Conservation (phyloP, 192 early-diverging fungal species). For the Linnemannia exigua region DNA sequence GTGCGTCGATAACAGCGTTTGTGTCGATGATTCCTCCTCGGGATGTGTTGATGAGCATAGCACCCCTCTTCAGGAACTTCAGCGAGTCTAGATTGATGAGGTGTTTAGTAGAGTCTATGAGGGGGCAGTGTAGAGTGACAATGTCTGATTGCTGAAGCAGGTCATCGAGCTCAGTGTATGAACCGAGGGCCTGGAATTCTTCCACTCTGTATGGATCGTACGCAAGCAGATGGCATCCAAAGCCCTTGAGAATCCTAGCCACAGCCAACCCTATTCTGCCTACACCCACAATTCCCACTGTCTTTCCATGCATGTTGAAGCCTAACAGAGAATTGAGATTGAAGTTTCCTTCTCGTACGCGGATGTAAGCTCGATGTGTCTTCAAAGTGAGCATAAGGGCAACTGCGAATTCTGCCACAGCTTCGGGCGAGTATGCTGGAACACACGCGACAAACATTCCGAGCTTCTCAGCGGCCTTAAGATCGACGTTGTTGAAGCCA, state of each 20-base stretch:
- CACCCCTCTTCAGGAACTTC: too few relatives aligned
- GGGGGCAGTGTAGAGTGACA: not conserved
- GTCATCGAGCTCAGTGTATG: not conserved
- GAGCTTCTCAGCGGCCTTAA: not conserved
- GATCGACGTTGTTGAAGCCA: not conserved
- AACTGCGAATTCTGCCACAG: not conserved
- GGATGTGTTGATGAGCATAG: not conserved
- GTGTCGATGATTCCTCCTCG: not conserved
- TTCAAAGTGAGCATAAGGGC: not conserved
- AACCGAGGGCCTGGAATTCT: too few relatives aligned
- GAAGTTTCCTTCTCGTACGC: constrained; percentile 5
- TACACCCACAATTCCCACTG: constrained; percentile 1
- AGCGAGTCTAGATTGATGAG: not conserved
- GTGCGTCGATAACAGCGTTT: not conserved
- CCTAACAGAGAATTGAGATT: not conserved
- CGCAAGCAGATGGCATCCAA: not conserved
- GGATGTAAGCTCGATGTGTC: constrained; percentile 7
- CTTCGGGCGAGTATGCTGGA: constrained; percentile 1
- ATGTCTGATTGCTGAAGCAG: not conserved
- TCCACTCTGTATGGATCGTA: not conserved
- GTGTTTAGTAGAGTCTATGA: not conserved
- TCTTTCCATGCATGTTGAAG: constrained; percentile 2
- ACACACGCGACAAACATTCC: constrained; percentile 7
- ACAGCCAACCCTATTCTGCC: constrained; percentile 4
- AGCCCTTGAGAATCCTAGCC: constrained; percentile 8